Evolutionary conservation across 306 rosid species (phyloP), one percentile per base, ranked within the genome.

Genomic region (Begonia peltatifolia): DNA sequence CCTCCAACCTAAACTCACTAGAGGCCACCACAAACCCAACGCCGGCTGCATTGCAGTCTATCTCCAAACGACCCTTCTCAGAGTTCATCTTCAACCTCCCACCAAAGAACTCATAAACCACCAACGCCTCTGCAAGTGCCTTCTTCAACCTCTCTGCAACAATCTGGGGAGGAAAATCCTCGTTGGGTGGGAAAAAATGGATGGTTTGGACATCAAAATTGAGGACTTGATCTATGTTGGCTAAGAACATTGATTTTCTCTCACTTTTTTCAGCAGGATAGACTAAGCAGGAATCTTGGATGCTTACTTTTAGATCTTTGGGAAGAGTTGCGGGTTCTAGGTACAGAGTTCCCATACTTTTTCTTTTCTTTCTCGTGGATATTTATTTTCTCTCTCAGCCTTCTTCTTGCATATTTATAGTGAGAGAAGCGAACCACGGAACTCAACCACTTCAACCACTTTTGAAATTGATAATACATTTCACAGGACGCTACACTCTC

Each of bases 201-300:
- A 87, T 66, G 5, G 89, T 71, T 22, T 80, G 78, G 2, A 87
- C 89, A 7, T 71, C 70, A 46, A 83, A 87, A 49, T 74, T 80
- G 25, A 87, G 84, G 41, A 74, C 81, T 63, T 69, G 76, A 67
- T 87, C 95, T 46, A 87, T 87, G 77, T 83, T 87, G 4, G 95
- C 77, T 42, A 87, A 63, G 84, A 87, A 87, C 60, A 87, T 12
- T 15, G 76, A 20, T 47, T 52, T 73, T 44, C 53, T 79, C 58
- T 75, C 43, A 0, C 72, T 76, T 66, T 63, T 55, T 61, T 69
- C 67, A 30, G 77, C 75, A 12, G 95, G 84, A 42, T 56, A 71
- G 54, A 87, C 60, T 16, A 83, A 56, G 16, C 61, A 67, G 2
- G 74, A 65, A 22, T 66, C 11, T 11, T 67, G 71, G 62, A 80